Evolutionary conservation across 768 basidiomycete species (phyloP).

Genomic region (Inosperma sp.): DNA sequence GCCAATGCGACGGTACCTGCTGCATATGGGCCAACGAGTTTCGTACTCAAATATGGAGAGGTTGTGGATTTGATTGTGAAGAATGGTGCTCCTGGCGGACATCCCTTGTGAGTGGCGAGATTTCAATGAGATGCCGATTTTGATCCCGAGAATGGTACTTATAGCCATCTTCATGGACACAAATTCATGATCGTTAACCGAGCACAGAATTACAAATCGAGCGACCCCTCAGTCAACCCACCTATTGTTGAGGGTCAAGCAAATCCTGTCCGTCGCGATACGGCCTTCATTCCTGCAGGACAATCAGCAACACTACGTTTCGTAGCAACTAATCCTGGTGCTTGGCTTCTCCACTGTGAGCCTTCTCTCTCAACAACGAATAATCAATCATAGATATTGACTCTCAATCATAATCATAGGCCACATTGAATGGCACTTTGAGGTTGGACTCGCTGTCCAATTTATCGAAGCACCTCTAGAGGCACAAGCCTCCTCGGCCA

Average conservation of each 20-base stretch:
- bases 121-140: neutral
- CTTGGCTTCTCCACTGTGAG: constrained; percentile 80
- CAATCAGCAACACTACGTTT: constrained; percentile 72
- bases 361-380: constrained; percentile 9
- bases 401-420: constrained; percentile 38
- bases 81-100: no score
- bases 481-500: constrained; percentile 48
- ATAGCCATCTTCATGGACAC: constrained; percentile 90
- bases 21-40: constrained; percentile 78
- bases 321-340: constrained; percentile 88
- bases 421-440: constrained; percentile 84
- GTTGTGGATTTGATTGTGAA: constrained; percentile 69
- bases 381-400: neutral
- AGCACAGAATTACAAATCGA: constrained; percentile 70
- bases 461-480: constrained; percentile 77
- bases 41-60: constrained; percentile 70
- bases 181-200: no score
- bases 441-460: constrained; percentile 77
- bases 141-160: neutral
- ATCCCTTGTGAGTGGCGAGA: constrained; percentile 65
- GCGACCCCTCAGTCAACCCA: constrained; percentile 78
- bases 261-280: constrained; percentile 93
- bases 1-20: constrained; percentile 56
- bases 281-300: constrained; percentile 66
- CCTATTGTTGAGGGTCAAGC: no score